Conservation (phyloP, 129 eudicot genomes). For the Flaveria robusta region DNA sequence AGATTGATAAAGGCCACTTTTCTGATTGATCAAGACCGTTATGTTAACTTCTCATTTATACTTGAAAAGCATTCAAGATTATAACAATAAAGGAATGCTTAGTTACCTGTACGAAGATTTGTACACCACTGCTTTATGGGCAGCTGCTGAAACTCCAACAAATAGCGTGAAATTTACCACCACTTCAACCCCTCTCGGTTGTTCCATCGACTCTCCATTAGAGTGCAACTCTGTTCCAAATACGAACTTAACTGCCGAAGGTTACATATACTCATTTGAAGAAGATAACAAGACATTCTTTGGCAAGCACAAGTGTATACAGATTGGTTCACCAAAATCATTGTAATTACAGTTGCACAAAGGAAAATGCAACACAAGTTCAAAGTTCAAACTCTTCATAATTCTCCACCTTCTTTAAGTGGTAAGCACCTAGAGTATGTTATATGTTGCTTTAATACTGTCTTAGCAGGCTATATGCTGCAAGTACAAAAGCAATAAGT, state of each 20-base stretch:
- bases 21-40: too few species aligned
- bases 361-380: conserved; percentile 45
- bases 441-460: conserved; percentile 36
- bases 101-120: conserved; percentile 12
- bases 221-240: conserved; percentile 32
- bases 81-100: background rate
- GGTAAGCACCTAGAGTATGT: conserved; percentile 28
- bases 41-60: background rate
- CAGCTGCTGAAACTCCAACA: conserved; percentile 55
- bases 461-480: conserved; percentile 37
- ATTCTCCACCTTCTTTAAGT: conserved; percentile 47
- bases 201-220: conserved; percentile 74
- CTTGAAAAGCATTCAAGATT: background rate
- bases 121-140: background rate
- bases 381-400: conserved; percentile 19
- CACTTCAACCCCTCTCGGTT: conserved; percentile 54
- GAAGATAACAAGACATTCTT: conserved; percentile 25
- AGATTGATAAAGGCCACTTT: too few species aligned
- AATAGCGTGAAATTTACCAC: conserved; percentile 74
- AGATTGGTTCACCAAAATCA: conserved; percentile 89
- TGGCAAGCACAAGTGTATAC: conserved; percentile 69
- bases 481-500: conserved; percentile 25
- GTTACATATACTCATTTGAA: conserved; percentile 11
- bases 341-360: conserved; percentile 73
- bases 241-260: background rate